Evolutionary conservation across 2,329 filamentous ascomycete species (phyloP).

Genomic region (Rhytidhysteron rufulum): DNA sequence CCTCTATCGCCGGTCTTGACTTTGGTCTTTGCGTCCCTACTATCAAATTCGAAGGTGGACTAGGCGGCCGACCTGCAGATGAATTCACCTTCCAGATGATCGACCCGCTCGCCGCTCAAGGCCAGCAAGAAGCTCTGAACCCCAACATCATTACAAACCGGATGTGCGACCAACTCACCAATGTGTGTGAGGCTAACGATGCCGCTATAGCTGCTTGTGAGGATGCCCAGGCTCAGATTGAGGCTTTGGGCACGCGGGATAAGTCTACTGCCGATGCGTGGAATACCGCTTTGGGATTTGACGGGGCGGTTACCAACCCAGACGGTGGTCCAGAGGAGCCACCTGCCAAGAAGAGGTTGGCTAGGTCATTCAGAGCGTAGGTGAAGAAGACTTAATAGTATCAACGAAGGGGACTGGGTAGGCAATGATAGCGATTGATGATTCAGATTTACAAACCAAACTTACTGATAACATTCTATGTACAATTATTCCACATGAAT

Average conservation of each 20-base stretch:
- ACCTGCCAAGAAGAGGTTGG: neutral
- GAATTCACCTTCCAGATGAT: slow-evolving; percentile 67
- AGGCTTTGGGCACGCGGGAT: slow-evolving; percentile 39
- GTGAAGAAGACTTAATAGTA: too few species aligned
- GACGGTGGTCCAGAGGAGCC: slow-evolving; percentile 20
- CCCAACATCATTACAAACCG: slow-evolving; percentile 71
- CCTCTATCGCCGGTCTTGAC: slow-evolving; percentile 22
- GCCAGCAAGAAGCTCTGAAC: slow-evolving; percentile 66
- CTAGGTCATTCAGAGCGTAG: too few species aligned
- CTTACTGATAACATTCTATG: too few species aligned
- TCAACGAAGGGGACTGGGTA: too few species aligned
- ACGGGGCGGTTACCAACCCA: slow-evolving; percentile 29
- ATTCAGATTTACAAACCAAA: too few species aligned
- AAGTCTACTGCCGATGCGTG: slow-evolving; percentile 40
- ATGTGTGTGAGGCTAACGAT: slow-evolving; percentile 61
- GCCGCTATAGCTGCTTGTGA: slow-evolving; percentile 55
- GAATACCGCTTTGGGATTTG: slow-evolving; percentile 38
- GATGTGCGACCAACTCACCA: slow-evolving; percentile 65
- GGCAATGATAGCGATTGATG: too few species aligned
- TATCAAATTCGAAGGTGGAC: slow-evolving; percentile 61
- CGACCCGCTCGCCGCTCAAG: slow-evolving; percentile 57
- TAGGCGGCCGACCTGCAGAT: slow-evolving; percentile 47
- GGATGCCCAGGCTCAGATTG: slow-evolving; percentile 51
- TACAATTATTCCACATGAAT: too few species aligned
- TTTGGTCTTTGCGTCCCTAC: slow-evolving; percentile 36